Base-by-base conservation (phyloP, 805 yeast genomes). In the Teunomyces gatunensis region DNA sequence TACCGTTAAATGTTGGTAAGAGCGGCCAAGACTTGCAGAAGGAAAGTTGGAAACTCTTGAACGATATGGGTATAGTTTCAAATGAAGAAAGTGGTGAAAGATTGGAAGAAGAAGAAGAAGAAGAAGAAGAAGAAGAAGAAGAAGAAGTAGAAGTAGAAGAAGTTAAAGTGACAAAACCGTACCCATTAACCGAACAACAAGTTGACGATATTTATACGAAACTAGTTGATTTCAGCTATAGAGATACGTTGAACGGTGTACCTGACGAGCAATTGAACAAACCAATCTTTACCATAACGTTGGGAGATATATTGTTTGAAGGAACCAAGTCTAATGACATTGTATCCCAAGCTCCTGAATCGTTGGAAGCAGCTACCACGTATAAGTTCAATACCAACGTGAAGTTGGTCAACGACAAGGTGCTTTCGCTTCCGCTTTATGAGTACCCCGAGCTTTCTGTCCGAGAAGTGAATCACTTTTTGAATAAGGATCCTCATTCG, bases 281-380 rank as follows among this genome's bases (percentile, higher is more conserved):
- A 6, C 68, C 73, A 1, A 55, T 67, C 4, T 61, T 73, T 44
- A 65, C 74, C 0, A 59, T 65, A 6, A 65, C 76, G 1, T 60
- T 74, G 20, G 79, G 79, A n/a, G 63, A 65, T 28, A 56, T 74
- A 11, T 53, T 74, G 12, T 65, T 69, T 39, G 58, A 62, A 40
- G 50, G 53, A 53, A 15, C 17, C 17, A 34, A 40, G 11, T 33
- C 29, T 13, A 37, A n/a, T 6, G 25, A 20, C 3, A 23, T 37
- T 10, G 28, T 37, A 12, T 27, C 40, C 4, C n/a, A 21, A 13
- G 25, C 27, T 12, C 40, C 40, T 21, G 35, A 13, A 27, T 50
- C 27, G 47, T 55, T 43, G 45, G 57, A 10, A 36, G 30, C 5
- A 13, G 20, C 27, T 57, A 55, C 25, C 57, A 54, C 25, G 43